Conservation (phyloP, 495 filamentous ascomycete species). For the Penicillium arizonense region DNA sequence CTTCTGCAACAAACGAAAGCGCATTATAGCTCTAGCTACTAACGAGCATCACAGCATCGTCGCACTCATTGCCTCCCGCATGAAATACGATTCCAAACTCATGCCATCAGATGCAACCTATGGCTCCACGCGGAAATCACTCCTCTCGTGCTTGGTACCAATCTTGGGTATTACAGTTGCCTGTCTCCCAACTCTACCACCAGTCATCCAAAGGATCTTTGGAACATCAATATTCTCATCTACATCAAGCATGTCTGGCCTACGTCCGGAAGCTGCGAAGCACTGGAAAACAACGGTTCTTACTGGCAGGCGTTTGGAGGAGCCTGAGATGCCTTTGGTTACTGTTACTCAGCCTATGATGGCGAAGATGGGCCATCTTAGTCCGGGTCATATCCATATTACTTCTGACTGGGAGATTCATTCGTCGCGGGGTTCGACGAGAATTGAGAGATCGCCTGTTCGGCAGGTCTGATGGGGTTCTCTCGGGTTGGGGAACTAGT, state of each 20-base stretch:
- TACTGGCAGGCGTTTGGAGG: conserved; percentile 8
- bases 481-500: background rate
- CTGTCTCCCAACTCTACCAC: conserved; percentile 15
- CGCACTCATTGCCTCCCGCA: conserved; percentile 11
- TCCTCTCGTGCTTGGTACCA: conserved; percentile 10
- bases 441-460: conserved; percentile 9
- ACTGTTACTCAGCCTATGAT: conserved; percentile 17
- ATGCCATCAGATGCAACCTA: conserved; percentile 12
- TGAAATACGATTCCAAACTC: conserved; percentile 10
- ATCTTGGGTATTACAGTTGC: conserved; percentile 19
- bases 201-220: conserved; percentile 5
- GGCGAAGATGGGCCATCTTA: conserved; percentile 19
- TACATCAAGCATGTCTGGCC: background rate
- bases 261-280: background rate
- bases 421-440: conserved; percentile 25
- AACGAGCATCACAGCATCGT: conserved; percentile 7
- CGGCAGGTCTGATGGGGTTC: background rate
- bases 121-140: conserved; percentile 14
- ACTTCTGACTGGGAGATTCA: conserved; percentile 31
- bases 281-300: conserved; percentile 18
- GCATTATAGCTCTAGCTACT: background rate
- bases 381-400: conserved; percentile 23
- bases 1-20: background rate
- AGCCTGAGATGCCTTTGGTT: conserved; percentile 22
- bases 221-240: conserved; percentile 2